Evolutionary conservation across 345 rosid genomes (phyloP).

Genomic region (Ricinus communis): DNA sequence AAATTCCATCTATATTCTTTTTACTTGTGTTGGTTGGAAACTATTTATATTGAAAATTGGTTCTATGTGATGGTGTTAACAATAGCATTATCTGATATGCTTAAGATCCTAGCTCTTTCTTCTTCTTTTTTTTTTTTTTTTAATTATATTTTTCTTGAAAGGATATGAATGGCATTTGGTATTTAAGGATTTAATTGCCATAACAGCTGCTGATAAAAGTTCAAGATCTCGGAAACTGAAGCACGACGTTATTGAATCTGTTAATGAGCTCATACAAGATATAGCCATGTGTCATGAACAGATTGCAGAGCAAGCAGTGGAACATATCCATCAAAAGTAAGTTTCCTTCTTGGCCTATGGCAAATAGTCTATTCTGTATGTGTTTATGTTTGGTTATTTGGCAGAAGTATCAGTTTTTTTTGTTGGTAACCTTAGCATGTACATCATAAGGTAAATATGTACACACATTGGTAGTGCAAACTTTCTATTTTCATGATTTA

Average conservation of each 20-base stretch:
- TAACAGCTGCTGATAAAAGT: constrained; percentile 90
- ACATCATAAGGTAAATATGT: background rate
- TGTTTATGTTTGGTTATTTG: background rate
- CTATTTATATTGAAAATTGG: background rate
- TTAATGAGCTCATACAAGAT: constrained; percentile 89
- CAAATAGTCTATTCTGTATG: background rate
- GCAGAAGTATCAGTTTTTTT: background rate
- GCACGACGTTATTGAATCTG: constrained; percentile 97
- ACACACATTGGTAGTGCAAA: background rate
- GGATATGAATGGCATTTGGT: background rate
- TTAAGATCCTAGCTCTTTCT: background rate
- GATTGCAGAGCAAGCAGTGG: constrained; percentile 98
- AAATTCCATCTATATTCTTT: background rate
- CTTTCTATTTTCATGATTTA: constrained; percentile 1
- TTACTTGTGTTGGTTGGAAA: background rate
- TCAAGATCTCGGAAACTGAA: constrained; percentile 82
- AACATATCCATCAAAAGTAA: constrained; percentile 99
- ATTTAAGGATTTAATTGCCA: constrained; percentile 27
- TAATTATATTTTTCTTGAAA: too few relatives aligned
- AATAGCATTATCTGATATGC: background rate
- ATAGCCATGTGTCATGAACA: constrained; percentile 89
- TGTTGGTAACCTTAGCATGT: background rate
- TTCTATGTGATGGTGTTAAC: background rate
- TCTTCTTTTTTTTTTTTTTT: background rate
- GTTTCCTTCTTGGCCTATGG: constrained; percentile 8